A percentile compares a stretch with the other conserved stretches of the same genome.
Conservation (phyloP, 208 protist genomes). For the Crithidia brevicula region DNA sequence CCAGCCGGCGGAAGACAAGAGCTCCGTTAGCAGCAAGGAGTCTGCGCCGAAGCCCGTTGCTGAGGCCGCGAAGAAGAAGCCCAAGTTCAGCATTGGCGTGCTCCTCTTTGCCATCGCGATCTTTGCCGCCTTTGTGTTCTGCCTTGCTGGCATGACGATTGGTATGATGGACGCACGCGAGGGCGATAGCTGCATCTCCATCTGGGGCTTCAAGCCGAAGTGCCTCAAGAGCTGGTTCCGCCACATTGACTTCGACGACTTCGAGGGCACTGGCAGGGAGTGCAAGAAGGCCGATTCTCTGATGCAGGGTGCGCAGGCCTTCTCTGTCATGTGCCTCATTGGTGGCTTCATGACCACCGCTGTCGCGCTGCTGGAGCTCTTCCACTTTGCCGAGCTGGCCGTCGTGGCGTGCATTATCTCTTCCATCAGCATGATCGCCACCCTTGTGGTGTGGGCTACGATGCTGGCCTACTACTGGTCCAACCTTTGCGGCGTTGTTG, state of each 20-base stretch:
- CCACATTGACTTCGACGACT: constrained; percentile 43
- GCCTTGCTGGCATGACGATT: constrained; percentile 50
- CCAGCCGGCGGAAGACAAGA: too few relatives aligned
- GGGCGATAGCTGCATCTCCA: constrained; percentile 43
- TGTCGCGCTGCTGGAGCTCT: constrained; percentile 47
- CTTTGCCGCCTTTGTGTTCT: constrained; percentile 49
- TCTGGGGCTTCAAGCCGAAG: constrained; percentile 64
- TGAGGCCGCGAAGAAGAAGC: constrained; percentile 24
- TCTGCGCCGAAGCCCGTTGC: constrained; percentile 19
- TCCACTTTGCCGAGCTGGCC: constrained; percentile 60
- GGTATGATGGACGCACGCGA: constrained; percentile 54
- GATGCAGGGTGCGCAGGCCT: constrained; percentile 58
- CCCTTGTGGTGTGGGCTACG: constrained; percentile 55
- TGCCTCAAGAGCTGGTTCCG: constrained; percentile 58
- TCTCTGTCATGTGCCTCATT: constrained; percentile 72
- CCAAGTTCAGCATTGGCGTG: constrained; percentile 34
- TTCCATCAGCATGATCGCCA: constrained; percentile 53
- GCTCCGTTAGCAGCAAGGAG: constrained; percentile 11
- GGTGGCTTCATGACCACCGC: constrained; percentile 51
- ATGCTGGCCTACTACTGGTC: constrained; percentile 63
- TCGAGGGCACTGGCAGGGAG: constrained; percentile 14
- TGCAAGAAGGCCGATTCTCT: constrained; percentile 62
- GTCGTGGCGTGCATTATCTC: constrained; percentile 61
- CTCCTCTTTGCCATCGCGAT: constrained; percentile 48
- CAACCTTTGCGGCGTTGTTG: constrained; percentile 46